phyloP scores from a whole-genome alignment of 2,329 filamentous ascomycete species.

The Orbilia ellipsospora region DNA sequence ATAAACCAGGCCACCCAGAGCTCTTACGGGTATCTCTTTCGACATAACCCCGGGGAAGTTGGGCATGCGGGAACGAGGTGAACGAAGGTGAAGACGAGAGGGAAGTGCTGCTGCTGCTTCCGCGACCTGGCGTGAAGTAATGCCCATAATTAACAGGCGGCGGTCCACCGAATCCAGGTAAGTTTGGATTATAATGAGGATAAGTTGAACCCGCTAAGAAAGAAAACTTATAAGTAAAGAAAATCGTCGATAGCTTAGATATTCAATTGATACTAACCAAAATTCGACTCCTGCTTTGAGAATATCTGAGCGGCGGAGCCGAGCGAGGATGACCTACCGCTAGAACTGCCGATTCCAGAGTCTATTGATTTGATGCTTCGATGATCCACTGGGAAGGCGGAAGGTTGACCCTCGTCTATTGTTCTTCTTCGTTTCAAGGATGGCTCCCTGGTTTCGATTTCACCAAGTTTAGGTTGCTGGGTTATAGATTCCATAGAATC shows the following conservation, averaged over 20 bases:
- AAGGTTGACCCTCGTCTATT: constrained; percentile 49
- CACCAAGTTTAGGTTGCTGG: constrained; percentile 27
- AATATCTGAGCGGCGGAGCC: constrained; percentile 44
- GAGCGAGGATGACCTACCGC: constrained; percentile 45
- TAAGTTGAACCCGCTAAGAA: constrained; percentile 38
- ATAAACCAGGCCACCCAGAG: constrained; percentile 42
- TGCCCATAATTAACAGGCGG: constrained; percentile 48
- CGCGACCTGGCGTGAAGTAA: constrained; percentile 45
- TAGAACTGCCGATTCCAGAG: constrained; percentile 44
- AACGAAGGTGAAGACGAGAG: constrained; percentile 49
- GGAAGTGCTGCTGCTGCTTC: constrained; percentile 48
- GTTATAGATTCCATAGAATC: constrained; percentile 42
- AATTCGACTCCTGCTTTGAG: constrained; percentile 40
- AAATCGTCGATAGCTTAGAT: background rate
- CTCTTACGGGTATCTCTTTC: constrained; percentile 46
- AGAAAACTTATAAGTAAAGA: constrained; percentile 17
- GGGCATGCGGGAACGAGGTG: constrained; percentile 48
- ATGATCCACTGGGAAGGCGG: constrained; percentile 46
- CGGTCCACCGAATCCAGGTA: constrained; percentile 40
- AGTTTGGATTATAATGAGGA: constrained; percentile 51
- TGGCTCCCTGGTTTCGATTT: constrained; percentile 41
- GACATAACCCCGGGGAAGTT: constrained; percentile 47
- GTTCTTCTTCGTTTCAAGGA: constrained; percentile 47
- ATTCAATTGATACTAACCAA: constrained; percentile 25
- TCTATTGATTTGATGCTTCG: constrained; percentile 53